A percentile compares a stretch with the other conserved stretches of the same genome.
phyloP scores from a whole-genome alignment of 306 rosid species.

The Argentina anserina region DNA sequence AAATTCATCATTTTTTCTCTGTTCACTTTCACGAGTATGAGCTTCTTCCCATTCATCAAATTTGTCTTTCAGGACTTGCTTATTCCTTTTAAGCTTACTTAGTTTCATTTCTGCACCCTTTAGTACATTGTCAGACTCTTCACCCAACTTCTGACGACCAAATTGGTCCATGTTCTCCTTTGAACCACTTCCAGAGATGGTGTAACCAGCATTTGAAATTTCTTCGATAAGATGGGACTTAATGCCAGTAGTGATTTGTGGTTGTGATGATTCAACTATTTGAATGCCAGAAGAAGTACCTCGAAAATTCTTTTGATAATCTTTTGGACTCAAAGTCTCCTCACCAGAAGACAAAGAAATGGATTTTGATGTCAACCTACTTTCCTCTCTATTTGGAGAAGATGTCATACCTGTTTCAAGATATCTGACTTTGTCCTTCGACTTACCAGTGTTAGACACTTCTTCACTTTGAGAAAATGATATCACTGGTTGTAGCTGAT shows the following conservation, averaged over 20 bases:
- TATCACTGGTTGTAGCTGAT: conserved; percentile 32
- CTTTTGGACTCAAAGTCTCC: conserved; percentile 39
- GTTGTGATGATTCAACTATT: conserved; percentile 34
- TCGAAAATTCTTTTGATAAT: conserved; percentile 35
- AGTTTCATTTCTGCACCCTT: conserved; percentile 65
- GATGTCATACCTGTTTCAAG: conserved; percentile 46
- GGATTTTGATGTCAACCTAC: conserved; percentile 44
- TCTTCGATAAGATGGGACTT: conserved; percentile 13
- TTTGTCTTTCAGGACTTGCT: conserved; percentile 67
- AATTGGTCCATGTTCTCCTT: conserved; percentile 36
- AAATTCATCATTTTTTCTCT: conserved; percentile 61
- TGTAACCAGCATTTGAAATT: conserved; percentile 23
- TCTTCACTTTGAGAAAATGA: conserved; percentile 34
- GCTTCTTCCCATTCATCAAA: conserved; percentile 98
- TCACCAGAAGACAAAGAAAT: conserved; percentile 50
- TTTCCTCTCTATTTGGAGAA: conserved; percentile 36
- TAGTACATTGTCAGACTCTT: conserved; percentile 41
- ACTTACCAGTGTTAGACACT: conserved; percentile 28
- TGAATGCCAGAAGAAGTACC: conserved; percentile 40
- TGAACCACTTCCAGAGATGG: conserved; percentile 36
- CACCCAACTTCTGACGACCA: conserved; percentile 33
- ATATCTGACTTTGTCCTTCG: conserved; percentile 38
- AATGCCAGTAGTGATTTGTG: conserved; percentile 27
- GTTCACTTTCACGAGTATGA: conserved; percentile 60
- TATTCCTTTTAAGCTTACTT: conserved; percentile 67